Evolutionary conservation across 1,139 yeast species (phyloP).

Genomic region (Suhomyces chickasaworum): DNA sequence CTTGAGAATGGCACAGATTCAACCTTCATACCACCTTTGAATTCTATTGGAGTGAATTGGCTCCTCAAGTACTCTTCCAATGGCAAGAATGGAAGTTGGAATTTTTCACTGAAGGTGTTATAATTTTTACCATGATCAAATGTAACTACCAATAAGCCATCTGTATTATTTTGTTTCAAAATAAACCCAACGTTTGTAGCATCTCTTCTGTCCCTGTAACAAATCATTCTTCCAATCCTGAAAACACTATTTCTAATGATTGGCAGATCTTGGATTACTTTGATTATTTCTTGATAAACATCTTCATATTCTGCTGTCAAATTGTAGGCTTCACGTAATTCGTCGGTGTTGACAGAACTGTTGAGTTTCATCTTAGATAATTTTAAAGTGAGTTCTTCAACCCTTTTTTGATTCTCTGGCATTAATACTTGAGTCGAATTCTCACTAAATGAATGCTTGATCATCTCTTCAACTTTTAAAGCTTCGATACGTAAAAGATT

Average conservation of each 20-base stretch:
- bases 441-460: slow-evolving; percentile 92
- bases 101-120: slow-evolving; percentile 27
- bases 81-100: slow-evolving; percentile 58
- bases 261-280: slow-evolving; percentile 50
- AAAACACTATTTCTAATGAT: slow-evolving; percentile 47
- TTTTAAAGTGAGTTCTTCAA: slow-evolving; percentile 53
- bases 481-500: slow-evolving; percentile 92
- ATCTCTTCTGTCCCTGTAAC: slow-evolving; percentile 52
- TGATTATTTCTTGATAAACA: slow-evolving; percentile 46
- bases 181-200: slow-evolving; percentile 57
- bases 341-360: slow-evolving; percentile 32
- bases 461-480: slow-evolving; percentile 93
- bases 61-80: slow-evolving; percentile 27
- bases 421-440: slow-evolving; percentile 81
- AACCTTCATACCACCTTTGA: slow-evolving; percentile 36
- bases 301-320: slow-evolving; percentile 48
- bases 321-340: slow-evolving; percentile 49
- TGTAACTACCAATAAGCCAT: slow-evolving; percentile 39
- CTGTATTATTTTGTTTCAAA: slow-evolving; percentile 39
- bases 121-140: slow-evolving; percentile 48
- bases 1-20: slow-evolving; percentile 48
- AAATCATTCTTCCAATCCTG: slow-evolving; percentile 59
- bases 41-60: slow-evolving; percentile 33
- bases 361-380: slow-evolving; percentile 39
- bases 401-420: slow-evolving; percentile 80